Percentiles rank a stretch among this genome's conserved stretches.
These are phyloP conservation scores for Colletotrichum chrysophilum DNA, from an alignment of 2,329 filamentous ascomycete genomes.

Conservation along the genomic window DNA sequence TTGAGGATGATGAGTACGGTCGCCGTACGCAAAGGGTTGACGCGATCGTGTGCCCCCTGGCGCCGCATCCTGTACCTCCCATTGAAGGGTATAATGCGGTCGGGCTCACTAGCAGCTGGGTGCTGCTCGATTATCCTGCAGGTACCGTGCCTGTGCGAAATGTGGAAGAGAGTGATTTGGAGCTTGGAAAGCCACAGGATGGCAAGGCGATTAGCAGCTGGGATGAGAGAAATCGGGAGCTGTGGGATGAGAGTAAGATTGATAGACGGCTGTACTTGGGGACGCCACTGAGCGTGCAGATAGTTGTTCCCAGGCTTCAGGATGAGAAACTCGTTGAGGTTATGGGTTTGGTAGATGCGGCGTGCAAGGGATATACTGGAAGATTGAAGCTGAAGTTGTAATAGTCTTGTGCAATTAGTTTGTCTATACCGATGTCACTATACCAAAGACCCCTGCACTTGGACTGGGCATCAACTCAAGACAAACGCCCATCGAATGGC, in stretches of 20 bases:
- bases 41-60: constrained; percentile 60
- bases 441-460: neutral
- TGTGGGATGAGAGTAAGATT: constrained; percentile 12
- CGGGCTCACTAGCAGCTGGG: constrained; percentile 40
- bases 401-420: neutral
- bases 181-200: neutral
- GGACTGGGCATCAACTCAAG: neutral
- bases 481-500: neutral
- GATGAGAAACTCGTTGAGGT: constrained; percentile 3
- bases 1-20: neutral
- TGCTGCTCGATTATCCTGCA: constrained; percentile 42
- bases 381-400: neutral
- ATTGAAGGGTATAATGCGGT: constrained; percentile 32
- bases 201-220: neutral
- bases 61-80: constrained; percentile 63
- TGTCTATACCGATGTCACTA: neutral
- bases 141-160: constrained; percentile 32
- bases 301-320: constrained; percentile 7
- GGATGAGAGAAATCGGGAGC: constrained; percentile 4
- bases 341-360: neutral
- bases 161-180: neutral
- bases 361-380: neutral
- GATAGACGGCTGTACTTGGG: constrained; percentile 1
- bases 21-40: constrained; percentile 42
- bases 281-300: constrained; percentile 4